A percentile compares a stretch with the other conserved stretches of the same genome.
Evolutionary conservation across 2,329 filamentous ascomycete genomes (phyloP).

Genomic region (Meredithiella fracta): DNA sequence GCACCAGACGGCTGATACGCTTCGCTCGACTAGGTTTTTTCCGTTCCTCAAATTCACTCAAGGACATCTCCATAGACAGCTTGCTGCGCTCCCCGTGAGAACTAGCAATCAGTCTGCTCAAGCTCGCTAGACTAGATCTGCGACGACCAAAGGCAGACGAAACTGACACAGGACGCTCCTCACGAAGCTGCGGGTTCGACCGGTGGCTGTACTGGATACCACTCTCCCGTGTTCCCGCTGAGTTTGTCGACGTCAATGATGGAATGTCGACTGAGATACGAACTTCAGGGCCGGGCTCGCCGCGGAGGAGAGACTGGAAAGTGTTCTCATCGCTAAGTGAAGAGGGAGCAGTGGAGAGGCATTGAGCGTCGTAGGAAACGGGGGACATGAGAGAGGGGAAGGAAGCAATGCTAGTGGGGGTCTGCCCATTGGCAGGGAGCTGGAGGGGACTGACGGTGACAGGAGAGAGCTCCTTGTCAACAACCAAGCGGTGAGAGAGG

Average conservation of each 20-base stretch:
- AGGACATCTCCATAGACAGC: constrained; percentile 49
- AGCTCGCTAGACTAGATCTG: constrained; percentile 58
- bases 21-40: constrained; percentile 47
- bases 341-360: constrained; percentile 59
- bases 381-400: constrained; percentile 54
- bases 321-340: constrained; percentile 55
- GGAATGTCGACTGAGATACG: constrained; percentile 59
- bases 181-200: constrained; percentile 28
- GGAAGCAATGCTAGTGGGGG: constrained; percentile 48
- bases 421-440: constrained; percentile 27
- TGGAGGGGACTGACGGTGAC: constrained; percentile 34
- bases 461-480: constrained; percentile 31
- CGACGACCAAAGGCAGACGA: constrained; percentile 50
- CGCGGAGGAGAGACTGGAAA: constrained; percentile 54
- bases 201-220: constrained; percentile 24
- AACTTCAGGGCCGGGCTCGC: constrained; percentile 56
- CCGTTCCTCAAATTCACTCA: constrained; percentile 40
- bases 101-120: constrained; percentile 60
- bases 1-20: constrained; percentile 57
- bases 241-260: constrained; percentile 58
- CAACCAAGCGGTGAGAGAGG: constrained; percentile 28
- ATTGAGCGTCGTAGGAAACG: constrained; percentile 53
- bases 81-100: constrained; percentile 62
- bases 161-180: constrained; percentile 46
- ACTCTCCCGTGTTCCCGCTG: constrained; percentile 59